phyloP scores from a whole-genome alignment of 768 basidiomycete genomes.

The Thelephora ganbajun region DNA sequence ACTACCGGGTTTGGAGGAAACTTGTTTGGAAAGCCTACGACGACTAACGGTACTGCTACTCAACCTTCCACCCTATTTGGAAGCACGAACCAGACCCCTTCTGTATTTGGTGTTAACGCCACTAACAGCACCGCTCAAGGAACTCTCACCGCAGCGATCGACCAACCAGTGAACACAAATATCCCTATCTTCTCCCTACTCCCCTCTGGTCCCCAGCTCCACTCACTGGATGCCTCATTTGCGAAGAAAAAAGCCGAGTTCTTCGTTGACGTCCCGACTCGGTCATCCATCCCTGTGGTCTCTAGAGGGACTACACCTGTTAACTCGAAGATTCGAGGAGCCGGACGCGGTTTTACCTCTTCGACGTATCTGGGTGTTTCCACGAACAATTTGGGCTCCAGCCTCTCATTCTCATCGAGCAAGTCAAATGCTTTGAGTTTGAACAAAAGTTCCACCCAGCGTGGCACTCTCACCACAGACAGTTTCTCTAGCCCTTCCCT shows the following conservation, averaged over 20 bases:
- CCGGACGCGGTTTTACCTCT: slow-evolving; percentile 28
- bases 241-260: slow-evolving; percentile 67
- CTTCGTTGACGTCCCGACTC: slow-evolving; percentile 63
- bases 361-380: slow-evolving; percentile 20
- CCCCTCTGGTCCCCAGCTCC: slow-evolving; percentile 52
- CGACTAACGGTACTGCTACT: slow-evolving; percentile 17
- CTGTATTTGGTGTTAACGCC: slow-evolving; percentile 24
- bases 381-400: slow-evolving; percentile 23
- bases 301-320: slow-evolving; percentile 52
- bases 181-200: slow-evolving; percentile 66
- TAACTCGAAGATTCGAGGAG: slow-evolving; percentile 52
- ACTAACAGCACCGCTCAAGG: slow-evolving; percentile 26
- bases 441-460: slow-evolving; percentile 15
- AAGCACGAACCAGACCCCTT: slow-evolving; percentile 14
- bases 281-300: slow-evolving; percentile 55
- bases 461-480: slow-evolving; percentile 23
- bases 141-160: slow-evolving; percentile 71
- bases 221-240: slow-evolving; percentile 37
- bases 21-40: slow-evolving; percentile 29
- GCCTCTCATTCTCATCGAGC: slow-evolving; percentile 36
- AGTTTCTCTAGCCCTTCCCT: slow-evolving; percentile 40
- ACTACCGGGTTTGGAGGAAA: slow-evolving; percentile 21
- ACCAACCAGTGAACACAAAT: slow-evolving; percentile 66
- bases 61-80: slow-evolving; percentile 22
- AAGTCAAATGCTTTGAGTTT: slow-evolving; percentile 43